Evolutionary conservation across 1,284 basidiomycete genomes (phyloP), one percentile per base, ranked within the genome.

Genomic region (Sanghuangporus weigelae): DNA sequence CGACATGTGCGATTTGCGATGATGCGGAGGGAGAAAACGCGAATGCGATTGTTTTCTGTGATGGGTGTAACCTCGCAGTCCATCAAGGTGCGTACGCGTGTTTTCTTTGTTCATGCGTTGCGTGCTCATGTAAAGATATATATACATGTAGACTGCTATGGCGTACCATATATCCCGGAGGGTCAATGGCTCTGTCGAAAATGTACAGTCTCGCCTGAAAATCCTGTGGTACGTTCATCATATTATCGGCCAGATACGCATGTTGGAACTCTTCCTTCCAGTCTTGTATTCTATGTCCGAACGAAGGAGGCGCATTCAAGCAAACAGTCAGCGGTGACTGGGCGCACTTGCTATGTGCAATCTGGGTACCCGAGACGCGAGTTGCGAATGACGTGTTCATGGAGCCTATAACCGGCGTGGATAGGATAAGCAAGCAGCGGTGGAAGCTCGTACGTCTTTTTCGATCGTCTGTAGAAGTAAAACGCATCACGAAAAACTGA

Each of bases 111-210:
- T 46, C 11, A 12, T 21, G 49, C 62, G 7, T 10, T 69, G 12
- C 26, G n/a, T 51, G 7, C 50, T 26, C 21, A 23, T 26, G 7
- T 10, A 4, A 7, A 1, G 50, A 16, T 26, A 21, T 26, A 31
- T 2, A 31, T 44, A 44, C 4, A 44, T 44, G 2, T 10, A 96
- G 96, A 99, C 74, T 99, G 97, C 73, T 99, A 99, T 74, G 97
- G 97, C 39, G 95, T 99, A 4, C 97, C 97, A 2, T 99, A 99
- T 73, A 98, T 99, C 66, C 97, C 97, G 0, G 97, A 99, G 77
- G 97, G 97, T 0, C 96, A 99, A 76, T 99, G 97, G 97, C 84
- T 99, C 38, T 99, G 97, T 75, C 82, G 97, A 60, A 99, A 99
- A 75, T 99, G 97, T 73, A 98, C 95, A 1, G 95, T 99, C 19